Evolutionary conservation across 2,329 filamentous ascomycete genomes (phyloP).

Genomic region (Paraconiothyrium brasiliense): DNA sequence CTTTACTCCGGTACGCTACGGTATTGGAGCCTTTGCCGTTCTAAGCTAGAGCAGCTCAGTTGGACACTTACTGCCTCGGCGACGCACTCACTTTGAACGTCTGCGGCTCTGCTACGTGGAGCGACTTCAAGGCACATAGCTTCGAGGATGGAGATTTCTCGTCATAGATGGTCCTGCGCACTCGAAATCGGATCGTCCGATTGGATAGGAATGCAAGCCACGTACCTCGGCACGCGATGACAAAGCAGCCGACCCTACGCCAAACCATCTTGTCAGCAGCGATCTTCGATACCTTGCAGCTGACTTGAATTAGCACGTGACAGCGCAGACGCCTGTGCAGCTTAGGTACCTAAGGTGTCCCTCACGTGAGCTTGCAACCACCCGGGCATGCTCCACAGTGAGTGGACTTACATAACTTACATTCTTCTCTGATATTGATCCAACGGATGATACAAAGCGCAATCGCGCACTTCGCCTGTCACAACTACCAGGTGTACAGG

Average conservation of each 20-base stretch:
- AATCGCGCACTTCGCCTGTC: too few species aligned
- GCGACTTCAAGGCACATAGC: background rate
- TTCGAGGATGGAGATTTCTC: background rate
- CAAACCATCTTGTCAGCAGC: slow-evolving; percentile 1
- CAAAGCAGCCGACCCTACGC: slow-evolving; percentile 7
- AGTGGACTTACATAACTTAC: too few species aligned
- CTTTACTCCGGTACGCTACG: slow-evolving; percentile 1
- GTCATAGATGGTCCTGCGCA: background rate
- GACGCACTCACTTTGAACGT: background rate
- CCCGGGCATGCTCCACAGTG: too few species aligned
- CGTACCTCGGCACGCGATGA: slow-evolving; percentile 14
- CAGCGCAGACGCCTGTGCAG: background rate
- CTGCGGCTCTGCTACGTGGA: slow-evolving; percentile 1
- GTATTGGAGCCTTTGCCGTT: background rate
- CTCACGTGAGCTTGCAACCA: too few species aligned
- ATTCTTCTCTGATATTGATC: too few species aligned
- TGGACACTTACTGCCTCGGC: slow-evolving; percentile 1
- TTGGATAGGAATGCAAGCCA: background rate
- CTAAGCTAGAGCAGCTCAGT: background rate
- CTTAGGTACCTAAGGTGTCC: too few species aligned
- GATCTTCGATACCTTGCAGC: background rate
- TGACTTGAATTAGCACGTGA: background rate
- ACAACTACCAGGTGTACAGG: too few species aligned
- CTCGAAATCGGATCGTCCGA: background rate
- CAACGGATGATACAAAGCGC: too few species aligned